phyloP scores from a whole-genome alignment of 2,329 filamentous ascomycete genomes.

The Microdochium paspali region DNA sequence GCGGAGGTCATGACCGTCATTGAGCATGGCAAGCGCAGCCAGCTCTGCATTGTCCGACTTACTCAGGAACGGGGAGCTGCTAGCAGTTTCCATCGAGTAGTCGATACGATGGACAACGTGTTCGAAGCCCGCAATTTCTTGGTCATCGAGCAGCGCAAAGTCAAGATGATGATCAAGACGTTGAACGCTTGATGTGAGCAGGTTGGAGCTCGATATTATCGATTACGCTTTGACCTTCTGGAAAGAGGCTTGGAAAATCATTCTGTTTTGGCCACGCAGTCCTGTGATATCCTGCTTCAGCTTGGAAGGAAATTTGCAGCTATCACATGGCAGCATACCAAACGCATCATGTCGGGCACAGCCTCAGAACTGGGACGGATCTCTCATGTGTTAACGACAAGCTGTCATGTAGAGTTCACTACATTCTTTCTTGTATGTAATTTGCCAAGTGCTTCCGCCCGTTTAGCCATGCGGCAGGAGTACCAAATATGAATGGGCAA shows the following conservation, averaged over 20 bases:
- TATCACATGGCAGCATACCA: no score
- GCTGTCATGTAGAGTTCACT: background rate
- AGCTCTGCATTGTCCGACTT: constrained; percentile 73
- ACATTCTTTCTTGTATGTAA: background rate
- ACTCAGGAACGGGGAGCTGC: constrained; percentile 88
- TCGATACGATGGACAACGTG: constrained; percentile 64
- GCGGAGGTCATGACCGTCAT: constrained; percentile 83
- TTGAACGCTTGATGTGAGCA: constrained; percentile 35
- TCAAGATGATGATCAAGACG: constrained; percentile 66
- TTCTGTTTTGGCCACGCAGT: no score
- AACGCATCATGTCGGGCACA: no score
- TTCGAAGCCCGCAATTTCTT: constrained; percentile 58
- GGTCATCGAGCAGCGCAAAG: constrained; percentile 56
- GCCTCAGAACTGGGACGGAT: no score
- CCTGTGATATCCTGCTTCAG: no score
- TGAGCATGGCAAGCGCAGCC: constrained; percentile 69
- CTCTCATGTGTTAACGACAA: no score
- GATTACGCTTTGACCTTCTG: no score
- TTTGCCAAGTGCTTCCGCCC: background rate
- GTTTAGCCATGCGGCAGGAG: background rate
- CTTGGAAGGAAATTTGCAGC: no score
- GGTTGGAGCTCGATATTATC: no score
- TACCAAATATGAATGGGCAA: background rate
- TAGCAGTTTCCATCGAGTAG: constrained; percentile 76
- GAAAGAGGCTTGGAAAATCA: no score